These are phyloP conservation scores for Biancaea sappan DNA, from an alignment of 306 rosid genomes.

Conservation along the genomic window DNA sequence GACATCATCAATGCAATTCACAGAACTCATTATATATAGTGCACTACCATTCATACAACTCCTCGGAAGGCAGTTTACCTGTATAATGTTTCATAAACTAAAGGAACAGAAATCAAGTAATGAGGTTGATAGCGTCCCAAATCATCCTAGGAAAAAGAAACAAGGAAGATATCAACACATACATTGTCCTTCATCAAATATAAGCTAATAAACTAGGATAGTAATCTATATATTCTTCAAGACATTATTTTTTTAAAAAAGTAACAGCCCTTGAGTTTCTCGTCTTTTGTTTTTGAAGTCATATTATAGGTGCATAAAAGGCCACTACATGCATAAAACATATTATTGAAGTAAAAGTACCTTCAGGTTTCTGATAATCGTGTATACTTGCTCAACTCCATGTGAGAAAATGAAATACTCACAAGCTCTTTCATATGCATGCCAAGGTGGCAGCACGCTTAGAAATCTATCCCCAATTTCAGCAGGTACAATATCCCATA, in stretches of 20 bases:
- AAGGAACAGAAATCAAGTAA: slow-evolving; percentile 80
- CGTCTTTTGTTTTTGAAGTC: not conserved
- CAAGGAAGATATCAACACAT: slow-evolving; percentile 19
- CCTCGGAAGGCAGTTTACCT: slow-evolving; percentile 51
- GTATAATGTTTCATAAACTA: slow-evolving; percentile 90
- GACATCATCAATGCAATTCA: slow-evolving; percentile 21
- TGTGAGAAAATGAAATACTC: slow-evolving; percentile 82
- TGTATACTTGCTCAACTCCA: slow-evolving; percentile 84
- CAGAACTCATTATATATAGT: slow-evolving; percentile 14
- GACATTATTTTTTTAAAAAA: not conserved
- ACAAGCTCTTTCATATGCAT: slow-evolving; percentile 89
- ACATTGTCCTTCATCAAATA: slow-evolving; percentile 9
- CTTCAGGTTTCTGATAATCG: slow-evolving; percentile 84
- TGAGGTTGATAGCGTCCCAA: slow-evolving; percentile 74
- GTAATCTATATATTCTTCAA: not conserved
- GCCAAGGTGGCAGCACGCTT: slow-evolving; percentile 98
- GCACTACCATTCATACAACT: slow-evolving; percentile 18
- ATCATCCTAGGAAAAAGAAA: slow-evolving; percentile 59
- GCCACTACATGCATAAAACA: slow-evolving; percentile 19
- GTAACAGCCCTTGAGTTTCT: not conserved
- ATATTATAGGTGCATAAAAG: slow-evolving; percentile 9
- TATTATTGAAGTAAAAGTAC: slow-evolving; percentile 44
- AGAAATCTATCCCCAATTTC: slow-evolving; percentile 81
- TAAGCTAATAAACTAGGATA: slow-evolving; percentile 9
- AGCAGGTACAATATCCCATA: slow-evolving; percentile 78